phyloP scores from a whole-genome alignment of 208 protist species.

The Acanthamoeba divionensis region DNA sequence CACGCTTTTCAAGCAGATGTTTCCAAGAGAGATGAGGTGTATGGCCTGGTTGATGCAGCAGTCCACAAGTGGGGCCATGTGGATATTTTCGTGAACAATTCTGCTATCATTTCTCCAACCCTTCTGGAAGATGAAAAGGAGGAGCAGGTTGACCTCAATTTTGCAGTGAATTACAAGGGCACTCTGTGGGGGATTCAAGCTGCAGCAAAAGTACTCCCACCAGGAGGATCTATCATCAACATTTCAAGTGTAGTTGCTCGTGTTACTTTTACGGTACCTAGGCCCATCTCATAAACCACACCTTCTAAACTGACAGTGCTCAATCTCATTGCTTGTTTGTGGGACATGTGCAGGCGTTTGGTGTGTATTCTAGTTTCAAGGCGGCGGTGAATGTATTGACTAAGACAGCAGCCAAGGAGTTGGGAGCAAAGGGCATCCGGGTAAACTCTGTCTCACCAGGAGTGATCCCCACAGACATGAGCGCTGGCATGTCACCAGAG shows the following conservation, averaged over 20 bases:
- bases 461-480: no score
- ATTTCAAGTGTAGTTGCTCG: neutral
- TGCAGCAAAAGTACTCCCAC: neutral
- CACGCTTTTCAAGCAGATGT: neutral
- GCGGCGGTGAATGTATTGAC: neutral
- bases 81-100: neutral
- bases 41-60: neutral
- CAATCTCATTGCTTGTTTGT: neutral
- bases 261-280: neutral
- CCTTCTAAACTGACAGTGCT: neutral
- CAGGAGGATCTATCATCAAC: constrained; percentile 27
- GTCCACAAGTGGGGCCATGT: neutral
- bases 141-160: neutral
- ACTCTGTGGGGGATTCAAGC: no score
- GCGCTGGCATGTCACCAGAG: no score
- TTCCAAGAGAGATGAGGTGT: neutral
- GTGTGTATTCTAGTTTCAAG: neutral
- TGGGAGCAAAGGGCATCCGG: neutral
- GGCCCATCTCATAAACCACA: neutral
- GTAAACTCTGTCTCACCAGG: neutral
- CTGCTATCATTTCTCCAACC: neutral
- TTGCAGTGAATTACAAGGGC: neutral
- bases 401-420: neutral
- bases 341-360: neutral
- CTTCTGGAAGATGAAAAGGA: neutral